phyloP scores from a whole-genome alignment of 495 filamentous ascomycete genomes.

The Penicillium ucsense region DNA sequence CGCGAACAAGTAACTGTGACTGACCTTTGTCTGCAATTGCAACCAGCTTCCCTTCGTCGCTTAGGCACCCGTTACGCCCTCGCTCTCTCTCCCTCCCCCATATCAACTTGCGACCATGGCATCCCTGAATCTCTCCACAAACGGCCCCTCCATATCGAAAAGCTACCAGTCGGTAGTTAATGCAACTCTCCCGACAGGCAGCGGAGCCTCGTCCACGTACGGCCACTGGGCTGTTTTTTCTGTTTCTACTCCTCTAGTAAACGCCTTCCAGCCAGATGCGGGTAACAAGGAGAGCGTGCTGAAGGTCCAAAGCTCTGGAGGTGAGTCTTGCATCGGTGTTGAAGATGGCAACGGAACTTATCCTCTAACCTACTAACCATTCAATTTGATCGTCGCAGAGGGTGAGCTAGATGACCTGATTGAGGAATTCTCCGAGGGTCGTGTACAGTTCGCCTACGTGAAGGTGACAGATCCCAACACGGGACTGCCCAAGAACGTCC shows the following conservation, averaged over 20 bases:
- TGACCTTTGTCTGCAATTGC: too few species aligned
- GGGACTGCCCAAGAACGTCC: slow-evolving; percentile 77
- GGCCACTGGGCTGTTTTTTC: slow-evolving; percentile 87
- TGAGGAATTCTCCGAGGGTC: slow-evolving; percentile 94
- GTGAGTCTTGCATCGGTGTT: slow-evolving; percentile 36
- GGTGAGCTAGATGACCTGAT: slow-evolving; percentile 91
- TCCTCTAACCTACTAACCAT: too few species aligned
- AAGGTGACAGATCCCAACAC: slow-evolving; percentile 96
- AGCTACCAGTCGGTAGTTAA: slow-evolving; percentile 88
- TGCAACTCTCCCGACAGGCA: slow-evolving; percentile 51
- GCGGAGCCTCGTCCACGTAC: slow-evolving; percentile 54
- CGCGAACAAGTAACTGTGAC: too few species aligned
- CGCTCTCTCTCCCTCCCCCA: not conserved
- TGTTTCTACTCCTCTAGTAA: slow-evolving; percentile 81
- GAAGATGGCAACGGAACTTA: not conserved
- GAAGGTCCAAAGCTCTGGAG: slow-evolving; percentile 86
- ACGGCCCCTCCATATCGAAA: slow-evolving; percentile 83
- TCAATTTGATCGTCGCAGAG: slow-evolving; percentile 41
- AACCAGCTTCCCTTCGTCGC: not conserved
- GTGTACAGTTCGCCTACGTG: slow-evolving; percentile 92
- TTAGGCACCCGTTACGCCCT: not conserved
- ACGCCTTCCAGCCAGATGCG: slow-evolving; percentile 76
- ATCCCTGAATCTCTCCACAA: slow-evolving; percentile 79
- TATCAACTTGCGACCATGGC: slow-evolving; percentile 51
- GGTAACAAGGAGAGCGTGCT: slow-evolving; percentile 84